A percentile compares a stretch with the other conserved stretches of the same genome.
Conservation (phyloP, 768 basidiomycete genomes). For the Xanthoconium purpureum region DNA sequence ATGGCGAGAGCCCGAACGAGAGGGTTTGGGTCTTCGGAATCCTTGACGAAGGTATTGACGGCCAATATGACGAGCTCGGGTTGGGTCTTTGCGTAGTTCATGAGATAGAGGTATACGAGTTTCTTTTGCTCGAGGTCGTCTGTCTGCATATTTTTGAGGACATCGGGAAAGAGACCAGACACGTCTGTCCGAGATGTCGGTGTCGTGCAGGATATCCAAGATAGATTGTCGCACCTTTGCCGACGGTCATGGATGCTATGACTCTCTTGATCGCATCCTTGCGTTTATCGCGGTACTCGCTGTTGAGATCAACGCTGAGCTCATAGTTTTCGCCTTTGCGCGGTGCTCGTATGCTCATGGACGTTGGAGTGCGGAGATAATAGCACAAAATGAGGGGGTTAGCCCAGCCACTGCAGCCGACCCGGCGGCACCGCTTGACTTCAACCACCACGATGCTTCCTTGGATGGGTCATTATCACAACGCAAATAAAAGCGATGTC, state of each 20-base stretch:
- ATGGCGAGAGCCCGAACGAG: constrained; percentile 95
- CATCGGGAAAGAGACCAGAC: constrained; percentile 94
- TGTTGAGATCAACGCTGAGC: constrained; percentile 94
- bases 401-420: not conserved
- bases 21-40: constrained; percentile 94
- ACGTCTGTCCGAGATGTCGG: constrained; percentile 51
- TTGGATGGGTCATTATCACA: too few relatives aligned
- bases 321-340: constrained; percentile 94
- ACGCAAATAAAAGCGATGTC: too few relatives aligned
- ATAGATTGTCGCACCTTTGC: constrained; percentile 67
- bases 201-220: constrained; percentile 3
- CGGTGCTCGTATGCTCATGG: constrained; percentile 52
- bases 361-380: constrained; percentile 4
- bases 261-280: constrained; percentile 98
- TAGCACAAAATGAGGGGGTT: not conserved
- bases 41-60: constrained; percentile 98
- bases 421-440: too few relatives aligned
- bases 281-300: constrained; percentile 90
- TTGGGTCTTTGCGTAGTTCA: constrained; percentile 99
- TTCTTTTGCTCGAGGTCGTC: constrained; percentile 99
- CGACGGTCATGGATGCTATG: constrained; percentile 98
- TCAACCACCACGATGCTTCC: too few relatives aligned
- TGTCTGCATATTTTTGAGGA: constrained; percentile 99
- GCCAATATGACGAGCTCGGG: constrained; percentile 98
- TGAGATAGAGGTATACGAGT: constrained; percentile 97